Evolutionary conservation across 176 grass and related monocot species (phyloP).

Genomic region (Neostapfia colusana): DNA sequence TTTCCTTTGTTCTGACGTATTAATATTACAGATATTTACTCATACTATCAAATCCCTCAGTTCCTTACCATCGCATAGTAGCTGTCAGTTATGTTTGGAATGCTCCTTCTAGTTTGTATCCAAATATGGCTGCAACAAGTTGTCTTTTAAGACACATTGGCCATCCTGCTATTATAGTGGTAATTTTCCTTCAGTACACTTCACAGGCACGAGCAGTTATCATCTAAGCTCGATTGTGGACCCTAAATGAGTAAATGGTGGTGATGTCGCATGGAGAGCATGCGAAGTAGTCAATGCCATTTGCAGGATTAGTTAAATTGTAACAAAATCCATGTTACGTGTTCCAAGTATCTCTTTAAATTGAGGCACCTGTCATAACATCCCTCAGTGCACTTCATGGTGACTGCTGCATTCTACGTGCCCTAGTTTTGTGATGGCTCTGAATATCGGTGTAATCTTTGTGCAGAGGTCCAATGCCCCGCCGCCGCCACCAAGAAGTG

Average conservation of each 20-base stretch:
- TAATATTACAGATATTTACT: neutral
- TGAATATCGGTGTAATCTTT: neutral
- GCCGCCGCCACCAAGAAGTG: conserved; percentile 45
- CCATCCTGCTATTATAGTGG: neutral
- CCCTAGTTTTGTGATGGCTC: neutral
- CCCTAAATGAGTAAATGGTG: neutral
- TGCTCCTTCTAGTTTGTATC: neutral
- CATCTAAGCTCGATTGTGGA: neutral
- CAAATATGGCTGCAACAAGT: neutral
- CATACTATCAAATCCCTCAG: neutral
- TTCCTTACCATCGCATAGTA: neutral
- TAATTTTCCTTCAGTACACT: neutral
- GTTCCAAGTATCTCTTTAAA: neutral
- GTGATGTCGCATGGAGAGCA: neutral
- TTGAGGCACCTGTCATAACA: neutral
- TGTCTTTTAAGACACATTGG: neutral
- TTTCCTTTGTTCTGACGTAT: conserved; percentile 17
- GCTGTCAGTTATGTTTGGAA: neutral
- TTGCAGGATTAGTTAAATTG: neutral
- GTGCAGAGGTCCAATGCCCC: conserved; percentile 49
- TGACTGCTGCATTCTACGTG: neutral
- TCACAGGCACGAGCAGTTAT: neutral
- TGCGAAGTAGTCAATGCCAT: neutral
- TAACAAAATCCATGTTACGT: neutral
- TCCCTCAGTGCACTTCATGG: neutral